These are phyloP conservation scores for Hanseniaspora hatyaiensis DNA, from an alignment of 805 yeast species.

Conservation along the genomic window DNA sequence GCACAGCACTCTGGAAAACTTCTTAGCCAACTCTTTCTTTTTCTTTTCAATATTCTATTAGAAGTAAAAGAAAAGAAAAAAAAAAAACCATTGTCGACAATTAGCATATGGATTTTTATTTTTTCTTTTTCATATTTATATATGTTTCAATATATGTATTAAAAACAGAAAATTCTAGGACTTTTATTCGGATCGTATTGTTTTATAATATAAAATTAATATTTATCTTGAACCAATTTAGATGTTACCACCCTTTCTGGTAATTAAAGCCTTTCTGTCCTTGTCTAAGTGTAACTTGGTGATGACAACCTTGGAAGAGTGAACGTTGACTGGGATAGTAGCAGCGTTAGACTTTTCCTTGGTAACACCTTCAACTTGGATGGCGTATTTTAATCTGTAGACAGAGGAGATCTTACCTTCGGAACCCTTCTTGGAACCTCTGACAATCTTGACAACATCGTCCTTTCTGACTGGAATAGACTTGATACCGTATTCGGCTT, in stretches of 20 bases:
- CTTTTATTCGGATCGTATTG: too few species aligned
- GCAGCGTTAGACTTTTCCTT: slow-evolving; percentile 98
- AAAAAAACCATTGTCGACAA: too few species aligned
- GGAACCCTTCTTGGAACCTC: slow-evolving; percentile 99
- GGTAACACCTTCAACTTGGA: slow-evolving; percentile 94
- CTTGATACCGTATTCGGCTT: slow-evolving; percentile 91
- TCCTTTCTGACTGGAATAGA: slow-evolving; percentile 96
- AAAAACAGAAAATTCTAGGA: too few species aligned
- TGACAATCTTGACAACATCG: slow-evolving; percentile 87
- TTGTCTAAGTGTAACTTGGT: slow-evolving; percentile 96
- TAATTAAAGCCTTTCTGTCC: slow-evolving; percentile 95
- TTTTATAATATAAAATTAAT: too few species aligned
- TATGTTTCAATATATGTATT: too few species aligned
- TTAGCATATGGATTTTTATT: too few species aligned
- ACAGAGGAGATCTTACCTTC: slow-evolving; percentile 97
- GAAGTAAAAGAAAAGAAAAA: too few species aligned
- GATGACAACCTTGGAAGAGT: slow-evolving; percentile 98
- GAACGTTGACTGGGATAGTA: slow-evolving; percentile 90
- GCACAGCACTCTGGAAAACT: too few species aligned
- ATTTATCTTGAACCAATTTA: too few species aligned
- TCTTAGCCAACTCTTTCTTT: too few species aligned
- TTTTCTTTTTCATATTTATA: too few species aligned
- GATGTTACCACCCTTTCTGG: slow-evolving; percentile 94
- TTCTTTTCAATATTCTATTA: too few species aligned
- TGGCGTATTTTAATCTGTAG: slow-evolving; percentile 95